phyloP scores from a whole-genome alignment of 805 yeast species.

The Huiozyma sinensis region DNA sequence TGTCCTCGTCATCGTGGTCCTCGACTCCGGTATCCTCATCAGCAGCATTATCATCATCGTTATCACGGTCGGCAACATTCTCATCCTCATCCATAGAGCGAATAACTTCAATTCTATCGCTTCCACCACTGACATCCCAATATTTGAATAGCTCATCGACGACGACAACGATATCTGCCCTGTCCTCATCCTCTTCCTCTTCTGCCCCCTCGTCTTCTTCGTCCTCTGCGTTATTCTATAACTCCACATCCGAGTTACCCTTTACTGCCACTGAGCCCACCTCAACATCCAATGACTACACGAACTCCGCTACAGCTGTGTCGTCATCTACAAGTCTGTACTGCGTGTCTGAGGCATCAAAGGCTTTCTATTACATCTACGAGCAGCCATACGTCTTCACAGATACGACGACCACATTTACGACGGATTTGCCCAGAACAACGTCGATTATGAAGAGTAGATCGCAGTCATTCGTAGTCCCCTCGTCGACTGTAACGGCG shows the following conservation, averaged over 20 bases:
- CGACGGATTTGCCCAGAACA: slow-evolving; percentile 11
- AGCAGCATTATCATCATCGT: background rate
- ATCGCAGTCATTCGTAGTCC: slow-evolving; percentile 12
- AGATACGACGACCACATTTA: slow-evolving; percentile 11
- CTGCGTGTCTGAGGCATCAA: background rate
- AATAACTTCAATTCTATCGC: background rate
- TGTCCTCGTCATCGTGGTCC: background rate
- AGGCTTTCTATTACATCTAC: slow-evolving; percentile 5
- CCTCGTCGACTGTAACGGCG: slow-evolving; percentile 14
- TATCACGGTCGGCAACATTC: slow-evolving; percentile 1
- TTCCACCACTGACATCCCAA: background rate
- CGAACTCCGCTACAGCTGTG: too few species aligned
- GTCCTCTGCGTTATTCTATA: background rate
- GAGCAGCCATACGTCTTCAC: slow-evolving; percentile 15
- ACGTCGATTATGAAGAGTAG: slow-evolving; percentile 6
- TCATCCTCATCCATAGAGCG: background rate
- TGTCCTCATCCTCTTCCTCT: background rate
- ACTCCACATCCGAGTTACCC: background rate
- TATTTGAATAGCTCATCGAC: too few species aligned
- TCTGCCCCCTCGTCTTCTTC: background rate
- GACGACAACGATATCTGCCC: background rate
- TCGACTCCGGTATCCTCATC: background rate
- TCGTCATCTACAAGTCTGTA: background rate
- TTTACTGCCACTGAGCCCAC: background rate
- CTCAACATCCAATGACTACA: too few species aligned